Conservation (phyloP, 768 basidiomycete genomes). For the Coprinopsis marcescibilis region DNA sequence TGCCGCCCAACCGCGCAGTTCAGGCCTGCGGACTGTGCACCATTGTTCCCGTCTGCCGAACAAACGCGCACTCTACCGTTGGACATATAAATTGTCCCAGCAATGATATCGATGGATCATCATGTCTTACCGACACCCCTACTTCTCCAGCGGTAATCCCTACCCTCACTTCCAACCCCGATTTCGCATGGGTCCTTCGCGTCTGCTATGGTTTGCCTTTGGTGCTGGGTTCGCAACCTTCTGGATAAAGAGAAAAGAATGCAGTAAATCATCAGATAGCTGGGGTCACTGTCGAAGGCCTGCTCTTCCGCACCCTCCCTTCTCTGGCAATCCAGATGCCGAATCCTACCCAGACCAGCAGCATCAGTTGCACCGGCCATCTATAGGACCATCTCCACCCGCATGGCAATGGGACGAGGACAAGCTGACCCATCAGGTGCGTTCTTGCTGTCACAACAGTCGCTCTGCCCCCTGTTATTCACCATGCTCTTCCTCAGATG, state of each 20-base stretch:
- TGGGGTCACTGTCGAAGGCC: conserved; percentile 23
- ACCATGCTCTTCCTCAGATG: conserved; percentile 35
- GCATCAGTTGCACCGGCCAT: background rate
- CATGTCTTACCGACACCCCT: background rate
- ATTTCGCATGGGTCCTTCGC: conserved; percentile 33
- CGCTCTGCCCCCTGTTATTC: background rate
- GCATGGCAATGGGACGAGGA: conserved; percentile 3
- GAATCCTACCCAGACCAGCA: background rate
- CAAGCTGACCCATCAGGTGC: background rate
- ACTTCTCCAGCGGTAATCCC: background rate
- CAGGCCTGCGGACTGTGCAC: too few relatives aligned
- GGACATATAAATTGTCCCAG: too few relatives aligned
- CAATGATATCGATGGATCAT: background rate
- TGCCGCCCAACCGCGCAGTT: too few relatives aligned
- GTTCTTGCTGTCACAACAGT: too few relatives aligned
- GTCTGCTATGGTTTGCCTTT: conserved; percentile 63
- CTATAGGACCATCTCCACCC: background rate
- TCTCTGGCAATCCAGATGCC: background rate
- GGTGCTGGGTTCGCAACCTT: conserved; percentile 45
- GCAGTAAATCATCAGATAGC: conserved; percentile 14
- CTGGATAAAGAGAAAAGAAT: conserved; percentile 33
- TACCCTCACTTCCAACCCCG: conserved; percentile 5
- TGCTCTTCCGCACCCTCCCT: background rate
- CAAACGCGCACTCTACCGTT: too few relatives aligned
- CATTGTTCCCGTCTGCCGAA: too few relatives aligned